Conservation (phyloP, 441 rosid genomes). For the Syzygium syzygioides region DNA sequence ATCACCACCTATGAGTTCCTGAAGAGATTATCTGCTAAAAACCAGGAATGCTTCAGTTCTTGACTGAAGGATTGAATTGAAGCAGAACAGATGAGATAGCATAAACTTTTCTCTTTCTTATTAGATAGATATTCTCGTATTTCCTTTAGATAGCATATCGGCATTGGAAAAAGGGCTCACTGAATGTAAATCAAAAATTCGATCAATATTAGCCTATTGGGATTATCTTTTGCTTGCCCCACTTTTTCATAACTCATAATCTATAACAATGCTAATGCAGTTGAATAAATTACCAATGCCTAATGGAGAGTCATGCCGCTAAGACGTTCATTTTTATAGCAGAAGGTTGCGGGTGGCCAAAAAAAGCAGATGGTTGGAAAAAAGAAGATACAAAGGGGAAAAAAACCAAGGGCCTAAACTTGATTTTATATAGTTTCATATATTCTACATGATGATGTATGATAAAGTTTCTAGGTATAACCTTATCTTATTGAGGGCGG, state of each 20-base stretch:
- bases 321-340: fast-evolving
- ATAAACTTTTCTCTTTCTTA: not conserved
- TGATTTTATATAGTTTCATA: not conserved
- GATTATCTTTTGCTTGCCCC: not conserved
- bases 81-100: not conserved
- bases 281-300: not conserved
- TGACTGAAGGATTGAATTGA: not conserved
- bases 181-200: not conserved
- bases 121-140: not conserved
- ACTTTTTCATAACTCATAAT: not conserved
- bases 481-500: too few relatives aligned
- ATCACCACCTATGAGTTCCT: slow-evolving; percentile 93
- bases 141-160: not conserved
- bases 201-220: not conserved
- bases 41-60: slow-evolving; percentile 30
- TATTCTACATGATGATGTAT: not conserved
- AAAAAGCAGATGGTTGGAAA: not conserved
- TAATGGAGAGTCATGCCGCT: not conserved
- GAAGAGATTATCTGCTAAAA: slow-evolving; percentile 72
- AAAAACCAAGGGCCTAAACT: not conserved
- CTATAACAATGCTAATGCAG: not conserved
- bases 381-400: not conserved
- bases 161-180: not conserved
- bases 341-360: not conserved
- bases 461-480: not conserved